Evolutionary conservation across 257 asterid genomes (phyloP).

Genomic region (Thymus mandschuricus): DNA sequence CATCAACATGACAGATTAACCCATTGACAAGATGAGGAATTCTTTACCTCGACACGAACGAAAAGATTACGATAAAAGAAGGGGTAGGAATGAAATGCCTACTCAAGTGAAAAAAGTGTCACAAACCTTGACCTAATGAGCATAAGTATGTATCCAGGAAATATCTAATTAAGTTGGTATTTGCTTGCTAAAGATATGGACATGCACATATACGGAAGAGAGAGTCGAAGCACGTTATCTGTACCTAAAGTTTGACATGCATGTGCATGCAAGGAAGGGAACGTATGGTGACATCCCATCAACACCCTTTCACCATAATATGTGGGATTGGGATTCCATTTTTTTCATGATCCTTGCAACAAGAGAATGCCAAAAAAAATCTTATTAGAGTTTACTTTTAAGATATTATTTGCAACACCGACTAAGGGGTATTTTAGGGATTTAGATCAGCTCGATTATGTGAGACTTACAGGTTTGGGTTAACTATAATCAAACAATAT

Average conservation of each 20-base stretch:
- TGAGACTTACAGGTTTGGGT: neutral
- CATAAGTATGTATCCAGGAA: neutral
- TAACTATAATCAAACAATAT: constrained; percentile 4
- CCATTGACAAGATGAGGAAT: constrained; percentile 13
- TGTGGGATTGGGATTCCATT: neutral
- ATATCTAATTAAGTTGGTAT: neutral
- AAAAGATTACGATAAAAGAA: neutral
- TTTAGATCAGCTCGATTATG: neutral
- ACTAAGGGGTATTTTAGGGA: constrained; percentile 6
- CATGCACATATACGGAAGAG: neutral
- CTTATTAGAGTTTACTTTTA: neutral
- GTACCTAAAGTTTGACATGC: constrained; percentile 34
- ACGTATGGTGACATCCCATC: constrained; percentile 32
- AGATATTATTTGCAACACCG: neutral
- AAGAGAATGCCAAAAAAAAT: constrained; percentile 1
- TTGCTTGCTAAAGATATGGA: constrained; percentile 1
- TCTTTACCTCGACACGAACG: constrained; percentile 9
- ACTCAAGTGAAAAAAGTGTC: neutral
- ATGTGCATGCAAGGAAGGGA: constrained; percentile 28
- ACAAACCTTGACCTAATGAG: neutral
- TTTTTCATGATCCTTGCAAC: neutral
- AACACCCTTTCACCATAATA: constrained; percentile 9
- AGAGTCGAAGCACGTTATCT: neutral
- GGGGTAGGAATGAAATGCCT: neutral
- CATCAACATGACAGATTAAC: constrained; percentile 38